These are phyloP conservation scores for Globisporangium spinosum DNA, from an alignment of 352 stramenopile genomes.

Conservation along the genomic window DNA sequence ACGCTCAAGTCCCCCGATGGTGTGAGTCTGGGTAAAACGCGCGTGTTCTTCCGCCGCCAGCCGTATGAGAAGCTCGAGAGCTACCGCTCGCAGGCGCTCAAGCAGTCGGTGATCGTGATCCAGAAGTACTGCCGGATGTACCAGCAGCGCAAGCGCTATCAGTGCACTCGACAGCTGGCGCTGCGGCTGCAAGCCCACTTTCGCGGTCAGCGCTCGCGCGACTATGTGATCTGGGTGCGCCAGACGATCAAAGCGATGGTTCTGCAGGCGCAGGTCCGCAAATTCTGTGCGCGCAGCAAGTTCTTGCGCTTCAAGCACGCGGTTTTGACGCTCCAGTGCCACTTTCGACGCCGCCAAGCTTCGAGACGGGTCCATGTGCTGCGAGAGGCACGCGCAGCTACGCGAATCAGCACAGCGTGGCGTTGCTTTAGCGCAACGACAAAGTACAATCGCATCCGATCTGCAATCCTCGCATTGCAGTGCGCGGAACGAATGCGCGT, in stretches of 20 bases:
- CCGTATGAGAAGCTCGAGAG: conserved; percentile 92
- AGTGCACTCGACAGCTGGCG: conserved; percentile 28
- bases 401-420: conserved; percentile 37
- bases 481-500: conserved; percentile 40
- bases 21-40: conserved; percentile 86
- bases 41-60: conserved; percentile 93
- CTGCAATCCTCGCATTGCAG: conserved; percentile 46
- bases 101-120: conserved; percentile 35
- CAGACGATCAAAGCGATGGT: conserved; percentile 27
- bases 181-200: conserved; percentile 43
- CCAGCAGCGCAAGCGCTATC: conserved; percentile 34
- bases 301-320: conserved; percentile 37
- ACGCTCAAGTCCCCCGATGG: conserved; percentile 27
- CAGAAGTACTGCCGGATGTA: conserved; percentile 57
- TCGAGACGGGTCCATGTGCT: conserved; percentile 29
- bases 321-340: conserved; percentile 47
- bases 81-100: conserved; percentile 31
- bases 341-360: conserved; percentile 40
- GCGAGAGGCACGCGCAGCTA: conserved; percentile 46
- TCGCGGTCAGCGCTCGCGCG: conserved; percentile 33
- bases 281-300: conserved; percentile 31
- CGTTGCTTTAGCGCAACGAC: conserved; percentile 27
- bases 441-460: conserved; percentile 29
- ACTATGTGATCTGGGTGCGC: conserved; percentile 41
- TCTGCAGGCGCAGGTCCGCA: conserved; percentile 45